Evolutionary conservation across 768 basidiomycete species (phyloP).

Genomic region (Tulasnella sp.): DNA sequence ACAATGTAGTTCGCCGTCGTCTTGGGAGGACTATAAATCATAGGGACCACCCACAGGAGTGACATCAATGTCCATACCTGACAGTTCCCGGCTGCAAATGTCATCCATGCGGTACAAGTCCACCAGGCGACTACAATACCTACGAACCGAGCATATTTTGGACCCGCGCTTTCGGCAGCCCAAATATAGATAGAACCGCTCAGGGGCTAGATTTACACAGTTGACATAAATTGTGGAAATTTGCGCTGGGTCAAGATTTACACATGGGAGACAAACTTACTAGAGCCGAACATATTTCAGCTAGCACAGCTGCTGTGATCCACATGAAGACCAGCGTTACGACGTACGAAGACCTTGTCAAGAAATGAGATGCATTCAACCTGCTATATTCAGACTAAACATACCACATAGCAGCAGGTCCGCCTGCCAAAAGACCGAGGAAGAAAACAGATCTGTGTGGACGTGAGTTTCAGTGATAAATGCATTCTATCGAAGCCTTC

Average conservation of each 20-base stretch:
- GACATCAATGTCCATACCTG: constrained; percentile 39
- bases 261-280: constrained; percentile 14
- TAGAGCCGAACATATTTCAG: constrained; percentile 82
- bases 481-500: constrained; percentile 1
- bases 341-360: constrained; percentile 64
- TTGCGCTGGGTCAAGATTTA: background rate
- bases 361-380: background rate
- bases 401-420: constrained; percentile 77
- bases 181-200: constrained; percentile 91
- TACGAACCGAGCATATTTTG: constrained; percentile 72
- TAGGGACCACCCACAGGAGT: background rate
- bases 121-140: constrained; percentile 90
- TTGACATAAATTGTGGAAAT: background rate
- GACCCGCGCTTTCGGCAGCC: constrained; percentile 87
- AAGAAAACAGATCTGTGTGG: constrained; percentile 54
- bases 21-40: constrained; percentile 27
- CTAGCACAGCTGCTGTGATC: constrained; percentile 74
- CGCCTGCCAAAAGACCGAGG: constrained; percentile 70
- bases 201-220: constrained; percentile 33
- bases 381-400: background rate
- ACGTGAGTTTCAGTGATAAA: constrained; percentile 5
- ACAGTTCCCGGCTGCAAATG: constrained; percentile 77
- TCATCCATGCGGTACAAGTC: constrained; percentile 94
- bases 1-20: constrained; percentile 83
- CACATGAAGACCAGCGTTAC: constrained; percentile 77